A percentile compares a stretch with the other conserved stretches of the same genome.
These are phyloP conservation scores for Ceratobasidium sp. DNA, from an alignment of 1,284 basidiomycete species.

Conservation along the genomic window DNA sequence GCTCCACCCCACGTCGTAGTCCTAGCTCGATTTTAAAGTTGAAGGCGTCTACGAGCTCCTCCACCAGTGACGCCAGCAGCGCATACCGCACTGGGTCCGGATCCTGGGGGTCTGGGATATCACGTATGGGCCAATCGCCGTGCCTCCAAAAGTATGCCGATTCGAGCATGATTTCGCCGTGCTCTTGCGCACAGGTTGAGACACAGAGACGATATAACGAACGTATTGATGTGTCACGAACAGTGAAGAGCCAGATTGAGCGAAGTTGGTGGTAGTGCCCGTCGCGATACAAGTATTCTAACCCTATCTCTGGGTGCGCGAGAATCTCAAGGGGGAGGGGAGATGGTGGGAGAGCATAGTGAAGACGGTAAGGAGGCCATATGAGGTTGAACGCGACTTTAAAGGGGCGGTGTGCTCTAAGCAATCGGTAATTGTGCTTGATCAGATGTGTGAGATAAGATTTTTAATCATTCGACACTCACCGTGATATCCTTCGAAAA, in stretches of 20 bases:
- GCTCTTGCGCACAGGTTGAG: constrained; percentile 27
- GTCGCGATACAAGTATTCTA: constrained; percentile 37
- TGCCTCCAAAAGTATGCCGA: constrained; percentile 39
- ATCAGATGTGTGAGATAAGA: constrained; percentile 24
- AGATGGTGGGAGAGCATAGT: constrained; percentile 29
- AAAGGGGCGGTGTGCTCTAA: constrained; percentile 27
- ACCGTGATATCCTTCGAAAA: constrained; percentile 36
- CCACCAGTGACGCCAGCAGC: constrained; percentile 36
- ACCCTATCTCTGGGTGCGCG: constrained; percentile 14
- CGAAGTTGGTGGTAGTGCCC: constrained; percentile 40
- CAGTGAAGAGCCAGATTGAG: constrained; percentile 37
- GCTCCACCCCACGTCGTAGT: constrained; percentile 33
- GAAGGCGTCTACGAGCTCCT: constrained; percentile 34
- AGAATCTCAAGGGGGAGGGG: constrained; percentile 31
- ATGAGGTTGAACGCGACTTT: constrained; percentile 28
- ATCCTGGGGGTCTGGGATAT: constrained; percentile 40
- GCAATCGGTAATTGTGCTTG: constrained; percentile 4
- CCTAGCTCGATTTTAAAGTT: constrained; percentile 36
- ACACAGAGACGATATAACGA: constrained; percentile 39
- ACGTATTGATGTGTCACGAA: constrained; percentile 38
- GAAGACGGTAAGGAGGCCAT: constrained; percentile 30
- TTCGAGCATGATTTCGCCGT: constrained; percentile 40
- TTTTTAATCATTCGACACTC: background rate
- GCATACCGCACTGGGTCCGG: constrained; percentile 39
- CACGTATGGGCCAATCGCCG: constrained; percentile 19